Base-by-base conservation (phyloP, 371 early-diverging fungal genomes). In the Paraphysoderma sedebokerense region DNA sequence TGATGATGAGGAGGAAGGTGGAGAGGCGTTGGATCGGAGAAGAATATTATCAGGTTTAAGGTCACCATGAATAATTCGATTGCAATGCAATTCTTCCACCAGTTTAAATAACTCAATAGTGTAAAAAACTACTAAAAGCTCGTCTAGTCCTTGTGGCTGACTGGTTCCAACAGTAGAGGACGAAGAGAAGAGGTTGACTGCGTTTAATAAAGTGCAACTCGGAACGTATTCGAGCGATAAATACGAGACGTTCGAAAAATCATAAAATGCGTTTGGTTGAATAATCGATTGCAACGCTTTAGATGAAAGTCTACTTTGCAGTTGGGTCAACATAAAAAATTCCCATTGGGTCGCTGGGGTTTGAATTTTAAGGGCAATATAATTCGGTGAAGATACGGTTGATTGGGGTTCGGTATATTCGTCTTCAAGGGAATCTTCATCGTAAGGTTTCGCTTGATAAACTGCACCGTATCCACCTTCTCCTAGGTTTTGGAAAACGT, bases 41-140 rank as follows among this genome's bases (percentile, higher is more conserved):
- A 70, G 51, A 23, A 64, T 47, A 47, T 71, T 71, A 37, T 71
- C 72, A 2, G 61, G 48, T 47, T 71, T 71, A 20, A 71, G 47
- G 46, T 71, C 72, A 37, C 63, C 61, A 48, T 71, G 72, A 33
- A 56, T 37, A 19, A 68, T 63, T 12, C 50, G 54, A 2, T 50
- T 45, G 0, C 19, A 11, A 39, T 71, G 72, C n/a, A 68, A 46
- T 1, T 47, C 42, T 3, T 30, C 22, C 9, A 66, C 24, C 5
- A 55, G 48, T n/a, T 57, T 34, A 6, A 68, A 32, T 19, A 71
- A 30, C 29, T 52, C 46, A 4, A 47, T 13, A 0, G 47, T 51
- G 9, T 67, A 53, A 5, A 60, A 44, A 19, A 61, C 20, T 13
- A 56, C 61, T n/a, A 68, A 44, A 4, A 60, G 42, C 50, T 68